Base-by-base conservation (phyloP, 179 eudicot species). In the Pouteria campechiana region DNA sequence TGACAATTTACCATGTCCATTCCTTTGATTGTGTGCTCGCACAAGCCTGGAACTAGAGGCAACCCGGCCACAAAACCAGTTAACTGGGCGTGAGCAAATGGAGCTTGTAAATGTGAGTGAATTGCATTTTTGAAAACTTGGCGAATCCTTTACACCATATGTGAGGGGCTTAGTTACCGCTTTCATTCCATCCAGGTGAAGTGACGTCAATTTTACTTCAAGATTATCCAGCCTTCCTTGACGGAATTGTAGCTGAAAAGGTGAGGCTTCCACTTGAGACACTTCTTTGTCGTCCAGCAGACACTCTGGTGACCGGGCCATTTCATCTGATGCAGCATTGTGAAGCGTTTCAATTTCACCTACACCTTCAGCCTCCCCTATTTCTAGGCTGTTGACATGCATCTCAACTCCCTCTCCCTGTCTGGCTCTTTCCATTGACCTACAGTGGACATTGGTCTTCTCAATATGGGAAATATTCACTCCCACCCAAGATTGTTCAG, bases 271-370 rank as follows among this genome's bases (percentile, higher is more conserved):
- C 70, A 92, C 54, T 1, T 86, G 63, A 6, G 65, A 38, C 32
- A 77, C 99, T n/a, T 86, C 79, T 62, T 92, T 94, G 44, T 79
- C 81, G 61, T 92, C 96, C 11, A 87, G 66, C 61, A 60, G 64
- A 62, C 9, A 92, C 92, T 66, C 68, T 82, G n/a, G 81, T 60
- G 33, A 43, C 48, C 20, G 94, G n/a, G n/a, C n/a, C n/a, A n/a
- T n/a, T n/a, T n/a, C 99, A 41, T 77, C 88, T 64, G 41, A 44
- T 54, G 86, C 94, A 4, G 83, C 72, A 24, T 67, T 70, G 21
- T 74, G 73, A 21, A 63, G 69, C 23, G 63, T 58, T 46, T 75
- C 83, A 3, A 72, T 48, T 60, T 87, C 85, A 30, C 49, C 46
- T 3, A 46, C 55, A 32, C 77, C 50, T 40, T 87, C 79, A 5